These are phyloP conservation scores for Colletotrichum gloeosporioides DNA, from an alignment of 2,329 filamentous ascomycete species.

Conservation along the genomic window DNA sequence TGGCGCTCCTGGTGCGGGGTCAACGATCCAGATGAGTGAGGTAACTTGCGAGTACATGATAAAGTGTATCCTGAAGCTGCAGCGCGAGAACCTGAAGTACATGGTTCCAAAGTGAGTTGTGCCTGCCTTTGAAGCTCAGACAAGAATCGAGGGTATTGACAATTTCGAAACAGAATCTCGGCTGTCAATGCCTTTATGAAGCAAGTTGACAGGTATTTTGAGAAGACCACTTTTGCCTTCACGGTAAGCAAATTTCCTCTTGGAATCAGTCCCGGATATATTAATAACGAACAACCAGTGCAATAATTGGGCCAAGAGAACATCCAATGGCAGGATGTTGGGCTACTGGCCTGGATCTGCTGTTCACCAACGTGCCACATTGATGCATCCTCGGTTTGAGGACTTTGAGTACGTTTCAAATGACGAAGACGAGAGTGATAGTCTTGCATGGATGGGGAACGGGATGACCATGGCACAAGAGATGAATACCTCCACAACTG, in stretches of 20 bases:
- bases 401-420: background rate
- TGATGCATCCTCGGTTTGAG: background rate
- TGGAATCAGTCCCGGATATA: background rate
- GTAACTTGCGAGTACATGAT: background rate
- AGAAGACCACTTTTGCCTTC: background rate
- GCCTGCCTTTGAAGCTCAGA: background rate
- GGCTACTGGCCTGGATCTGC: background rate
- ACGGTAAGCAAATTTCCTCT: background rate
- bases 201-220: background rate
- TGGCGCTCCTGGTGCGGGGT: background rate
- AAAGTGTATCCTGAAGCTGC: background rate
- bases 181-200: background rate
- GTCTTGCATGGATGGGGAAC: background rate
- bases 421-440: background rate
- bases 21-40: background rate
- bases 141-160: background rate
- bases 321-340: background rate
- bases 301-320: background rate
- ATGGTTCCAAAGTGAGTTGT: background rate
- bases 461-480: background rate
- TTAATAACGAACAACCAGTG: background rate
- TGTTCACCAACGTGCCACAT: background rate
- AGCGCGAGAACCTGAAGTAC: background rate
- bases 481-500: background rate
- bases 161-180: background rate